Percentiles rank a stretch among this genome's conserved stretches.
phyloP scores from a whole-genome alignment of 164 flowering plant species.

The Magnolia kwangsiensis region DNA sequence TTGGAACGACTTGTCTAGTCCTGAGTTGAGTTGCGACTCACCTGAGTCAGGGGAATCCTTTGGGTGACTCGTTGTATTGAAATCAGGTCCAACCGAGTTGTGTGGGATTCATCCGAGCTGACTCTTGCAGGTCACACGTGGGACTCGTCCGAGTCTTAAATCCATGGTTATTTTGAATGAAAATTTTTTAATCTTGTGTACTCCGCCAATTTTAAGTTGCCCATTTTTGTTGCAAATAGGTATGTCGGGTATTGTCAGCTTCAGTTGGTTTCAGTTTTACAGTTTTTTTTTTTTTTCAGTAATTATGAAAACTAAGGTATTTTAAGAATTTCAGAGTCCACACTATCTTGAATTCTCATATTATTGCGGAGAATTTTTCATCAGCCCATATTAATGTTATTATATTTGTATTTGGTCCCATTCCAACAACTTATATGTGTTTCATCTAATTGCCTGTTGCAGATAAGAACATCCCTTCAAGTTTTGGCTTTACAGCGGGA shows the following conservation, averaged over 20 bases:
- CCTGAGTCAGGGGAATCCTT: no score
- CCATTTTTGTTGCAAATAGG: neutral
- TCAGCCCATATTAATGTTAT: neutral
- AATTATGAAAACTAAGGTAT: no score
- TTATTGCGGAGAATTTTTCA: neutral
- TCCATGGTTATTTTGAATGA: neutral
- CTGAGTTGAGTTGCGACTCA: no score
- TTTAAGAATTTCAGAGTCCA: no score
- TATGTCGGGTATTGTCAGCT: no score
- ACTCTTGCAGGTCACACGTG: neutral
- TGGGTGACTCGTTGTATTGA: no score
- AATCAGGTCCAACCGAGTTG: no score
- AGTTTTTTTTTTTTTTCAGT: no score
- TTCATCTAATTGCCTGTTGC: slow-evolving; percentile 22
- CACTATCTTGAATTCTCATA: neutral
- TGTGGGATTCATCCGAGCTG: neutral
- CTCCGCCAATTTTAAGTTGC: neutral
- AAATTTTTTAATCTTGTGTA: neutral
- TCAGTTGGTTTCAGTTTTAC: no score
- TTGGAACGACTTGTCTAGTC: neutral
- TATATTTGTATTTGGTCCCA: neutral
- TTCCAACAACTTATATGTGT: neutral
- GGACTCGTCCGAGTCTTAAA: no score
- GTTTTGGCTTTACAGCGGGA: slow-evolving; percentile 78
- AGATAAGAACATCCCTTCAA: slow-evolving; percentile 94